Evolutionary conservation across 2,329 filamentous ascomycete species (phyloP), one percentile per base, ranked within the genome.

Genomic region (Cladosporium halotolerans): DNA sequence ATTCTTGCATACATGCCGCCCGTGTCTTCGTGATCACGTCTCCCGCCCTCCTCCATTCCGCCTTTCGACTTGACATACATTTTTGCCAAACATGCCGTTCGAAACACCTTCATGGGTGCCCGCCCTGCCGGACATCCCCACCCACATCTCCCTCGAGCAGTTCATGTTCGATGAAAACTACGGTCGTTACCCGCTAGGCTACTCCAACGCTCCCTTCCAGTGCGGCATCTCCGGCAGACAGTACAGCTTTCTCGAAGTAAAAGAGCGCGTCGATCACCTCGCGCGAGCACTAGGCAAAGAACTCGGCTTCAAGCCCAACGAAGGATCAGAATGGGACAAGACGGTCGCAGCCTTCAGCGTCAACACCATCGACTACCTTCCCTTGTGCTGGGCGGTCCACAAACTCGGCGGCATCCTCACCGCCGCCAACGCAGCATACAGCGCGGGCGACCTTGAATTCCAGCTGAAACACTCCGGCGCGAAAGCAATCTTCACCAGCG

Each of bases 351-450:
- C 91, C 28, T 95, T 88, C 71, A 84, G 85, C n/a, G 70, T 90
- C 55, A 95, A 95, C 66, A 89, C 88, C 81, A 82, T 93, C 58
- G 88, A 93, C 69, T 88, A 85, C 50, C 72, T 90, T 56, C 81
- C 86, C 4, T 71, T 89, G 31, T 81, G 80, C 38, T 89, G 87
- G 78, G 85, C 88, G 3, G 78, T 87, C 13, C 88, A 92, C 67
- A 79, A 85, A 53, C 72, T 91, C 11, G 83, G 83, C n/a, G 88
- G 86, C 56, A 78, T 92, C 53, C 79, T 84, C 54, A 85, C 84
- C 0, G 85, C 86, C 1, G 87, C 86, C 53, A 91, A 88, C 66
- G 86, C 87, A 10, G 83, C 83, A 3, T 90, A 89, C 68, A 86
- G 82, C 9, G 77, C 79, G 4, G 69, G 75, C 3, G 88, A 92